phyloP scores from a whole-genome alignment of 768 basidiomycete species.

The Boletus fagicola region DNA sequence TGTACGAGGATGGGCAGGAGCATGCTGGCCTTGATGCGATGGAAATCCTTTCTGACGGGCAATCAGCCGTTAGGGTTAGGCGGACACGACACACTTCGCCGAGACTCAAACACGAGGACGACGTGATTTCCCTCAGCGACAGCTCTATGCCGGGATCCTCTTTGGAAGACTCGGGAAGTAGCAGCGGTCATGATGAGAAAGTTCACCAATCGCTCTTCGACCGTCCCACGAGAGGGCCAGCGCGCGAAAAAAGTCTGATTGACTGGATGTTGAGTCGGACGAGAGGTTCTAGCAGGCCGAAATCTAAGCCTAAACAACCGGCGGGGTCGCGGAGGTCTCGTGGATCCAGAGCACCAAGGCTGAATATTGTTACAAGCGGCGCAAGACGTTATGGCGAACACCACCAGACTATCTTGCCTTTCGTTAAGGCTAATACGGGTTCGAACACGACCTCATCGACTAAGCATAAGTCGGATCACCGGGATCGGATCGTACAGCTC shows the following conservation, averaged over 20 bases:
- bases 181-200: conserved; percentile 29
- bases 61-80: conserved; percentile 22
- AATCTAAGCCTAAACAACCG: conserved; percentile 17
- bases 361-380: conserved; percentile 41
- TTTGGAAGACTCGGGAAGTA: conserved; percentile 15
- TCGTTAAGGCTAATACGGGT: conserved; percentile 20
- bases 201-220: conserved; percentile 37
- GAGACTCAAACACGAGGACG: neutral
- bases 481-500: conserved; percentile 7
- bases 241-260: conserved; percentile 50
- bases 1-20: neutral
- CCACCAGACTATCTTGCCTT: conserved; percentile 42
- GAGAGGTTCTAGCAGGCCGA: conserved; percentile 14
- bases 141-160: conserved; percentile 7
- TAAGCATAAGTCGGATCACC: conserved; percentile 9
- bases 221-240: conserved; percentile 21
- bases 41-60: conserved; percentile 12
- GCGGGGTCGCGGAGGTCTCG: conserved; percentile 12
- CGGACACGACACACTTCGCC: conserved; percentile 18
- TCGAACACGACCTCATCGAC: conserved; percentile 7
- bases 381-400: conserved; percentile 32
- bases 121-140: conserved; percentile 27
- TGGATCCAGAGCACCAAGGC: conserved; percentile 11
- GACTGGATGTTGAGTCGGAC: conserved; percentile 66
- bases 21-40: neutral